Evolutionary conservation across 345 rosid genomes (phyloP).

Genomic region (Populus alba): DNA sequence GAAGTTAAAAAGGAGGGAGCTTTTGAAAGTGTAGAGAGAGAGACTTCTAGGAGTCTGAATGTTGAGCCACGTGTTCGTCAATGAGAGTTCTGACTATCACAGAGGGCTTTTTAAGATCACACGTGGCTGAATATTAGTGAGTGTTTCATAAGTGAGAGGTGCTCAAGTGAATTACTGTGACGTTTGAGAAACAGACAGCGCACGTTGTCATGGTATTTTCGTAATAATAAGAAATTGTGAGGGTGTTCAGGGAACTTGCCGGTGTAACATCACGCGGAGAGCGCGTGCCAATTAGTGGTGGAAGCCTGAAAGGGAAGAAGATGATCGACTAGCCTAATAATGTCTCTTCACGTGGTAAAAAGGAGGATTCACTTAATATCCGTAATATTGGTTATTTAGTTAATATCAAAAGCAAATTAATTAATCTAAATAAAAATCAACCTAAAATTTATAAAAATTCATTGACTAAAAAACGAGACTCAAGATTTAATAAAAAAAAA

Average conservation of each 20-base stretch:
- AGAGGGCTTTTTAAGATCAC: not conserved
- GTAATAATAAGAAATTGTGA: not conserved
- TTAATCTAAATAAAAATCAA: too few species aligned
- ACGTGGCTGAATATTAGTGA: conserved; percentile 24
- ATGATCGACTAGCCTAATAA: not conserved
- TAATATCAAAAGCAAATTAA: too few species aligned
- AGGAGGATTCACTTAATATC: too few species aligned
- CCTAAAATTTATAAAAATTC: too few species aligned
- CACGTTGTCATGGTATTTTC: not conserved
- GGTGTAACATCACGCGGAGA: not conserved
- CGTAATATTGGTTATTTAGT: too few species aligned
- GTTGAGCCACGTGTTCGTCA: conserved; percentile 16
- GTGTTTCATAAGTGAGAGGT: not conserved
- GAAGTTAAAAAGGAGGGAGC: conserved; percentile 17
- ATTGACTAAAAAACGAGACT: too few species aligned
- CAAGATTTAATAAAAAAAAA: too few species aligned
- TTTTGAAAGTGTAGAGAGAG: conserved; percentile 16
- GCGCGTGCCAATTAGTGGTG: not conserved
- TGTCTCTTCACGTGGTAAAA: not conserved
- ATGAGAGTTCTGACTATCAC: conserved; percentile 18
- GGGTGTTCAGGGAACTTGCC: not conserved
- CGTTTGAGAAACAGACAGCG: not conserved
- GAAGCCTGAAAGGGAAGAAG: not conserved
- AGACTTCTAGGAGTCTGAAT: conserved; percentile 15
- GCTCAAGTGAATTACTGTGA: conserved; percentile 17